phyloP scores from a whole-genome alignment of 306 rosid genomes.

The Gynostemma pentaphyllum region DNA sequence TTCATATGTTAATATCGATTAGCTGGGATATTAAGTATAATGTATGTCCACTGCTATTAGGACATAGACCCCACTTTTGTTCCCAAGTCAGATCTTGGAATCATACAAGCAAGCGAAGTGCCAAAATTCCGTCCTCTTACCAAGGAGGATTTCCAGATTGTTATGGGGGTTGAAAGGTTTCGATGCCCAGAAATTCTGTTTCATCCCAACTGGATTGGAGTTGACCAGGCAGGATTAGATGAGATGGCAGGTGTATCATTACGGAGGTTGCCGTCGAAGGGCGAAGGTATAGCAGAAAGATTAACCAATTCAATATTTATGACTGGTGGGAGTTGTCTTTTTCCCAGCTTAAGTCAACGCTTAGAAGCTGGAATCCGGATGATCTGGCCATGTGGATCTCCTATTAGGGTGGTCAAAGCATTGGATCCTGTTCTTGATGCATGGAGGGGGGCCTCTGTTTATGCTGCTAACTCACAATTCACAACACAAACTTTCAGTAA shows the following conservation, averaged over 20 bases:
- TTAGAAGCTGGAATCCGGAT: conserved; percentile 76
- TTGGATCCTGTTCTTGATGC: conserved; percentile 83
- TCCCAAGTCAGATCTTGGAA: conserved; percentile 49
- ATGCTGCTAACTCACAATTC: conserved; percentile 55
- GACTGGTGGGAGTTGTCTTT: conserved; percentile 81
- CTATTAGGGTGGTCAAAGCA: conserved; percentile 63
- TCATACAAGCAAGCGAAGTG: conserved; percentile 41
- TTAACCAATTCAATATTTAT: conserved; percentile 57
- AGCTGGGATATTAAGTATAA: background rate
- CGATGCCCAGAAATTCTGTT: conserved; percentile 90
- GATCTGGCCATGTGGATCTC: conserved; percentile 74
- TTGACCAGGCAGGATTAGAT: conserved; percentile 82
- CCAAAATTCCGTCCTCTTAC: conserved; percentile 54
- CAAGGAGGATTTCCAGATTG: conserved; percentile 72
- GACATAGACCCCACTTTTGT: conserved; percentile 79
- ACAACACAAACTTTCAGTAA: conserved; percentile 66
- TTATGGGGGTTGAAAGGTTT: conserved; percentile 79
- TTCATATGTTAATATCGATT: background rate
- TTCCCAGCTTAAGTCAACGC: conserved; percentile 69
- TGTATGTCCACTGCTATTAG: conserved; percentile 20
- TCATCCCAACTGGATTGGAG: conserved; percentile 80
- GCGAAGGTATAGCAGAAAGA: conserved; percentile 38
- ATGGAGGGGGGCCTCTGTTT: conserved; percentile 89
- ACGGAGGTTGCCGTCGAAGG: conserved; percentile 54
- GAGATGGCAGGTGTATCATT: conserved; percentile 86